phyloP scores from a whole-genome alignment of 331 rosid genomes.

The Quercus lobata region DNA sequence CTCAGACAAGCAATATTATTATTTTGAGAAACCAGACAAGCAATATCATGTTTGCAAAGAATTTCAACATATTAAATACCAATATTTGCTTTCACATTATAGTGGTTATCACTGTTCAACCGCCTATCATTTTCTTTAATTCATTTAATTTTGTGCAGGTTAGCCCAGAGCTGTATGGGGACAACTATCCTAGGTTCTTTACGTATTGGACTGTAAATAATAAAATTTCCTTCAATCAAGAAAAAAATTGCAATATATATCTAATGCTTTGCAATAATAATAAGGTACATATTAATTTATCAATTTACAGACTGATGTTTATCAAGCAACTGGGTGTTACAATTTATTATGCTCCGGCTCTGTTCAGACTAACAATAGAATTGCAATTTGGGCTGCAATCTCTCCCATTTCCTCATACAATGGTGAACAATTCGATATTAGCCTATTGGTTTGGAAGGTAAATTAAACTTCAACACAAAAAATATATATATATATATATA shows the following conservation, averaged over 20 bases:
- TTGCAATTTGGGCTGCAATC: conserved; percentile 93
- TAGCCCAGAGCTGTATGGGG: conserved; percentile 99
- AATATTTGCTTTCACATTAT: conserved; percentile 27
- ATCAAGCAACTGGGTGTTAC: conserved; percentile 96
- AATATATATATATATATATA: too few relatives aligned
- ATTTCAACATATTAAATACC: background rate
- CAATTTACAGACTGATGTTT: conserved; percentile 75
- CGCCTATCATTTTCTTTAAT: conserved; percentile 29
- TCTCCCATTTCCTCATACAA: conserved; percentile 74
- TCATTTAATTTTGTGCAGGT: conserved; percentile 60
- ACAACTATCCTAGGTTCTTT: conserved; percentile 90
- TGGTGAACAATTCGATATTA: conserved; percentile 88
- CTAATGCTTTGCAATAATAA: background rate
- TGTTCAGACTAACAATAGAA: conserved; percentile 80
- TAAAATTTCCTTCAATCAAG: background rate
- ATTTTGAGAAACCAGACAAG: background rate
- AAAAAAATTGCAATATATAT: too few relatives aligned
- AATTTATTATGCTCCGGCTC: conserved; percentile 92
- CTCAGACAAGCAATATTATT: background rate
- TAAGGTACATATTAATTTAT: background rate
- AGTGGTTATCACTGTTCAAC: conserved; percentile 45
- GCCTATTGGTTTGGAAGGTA: conserved; percentile 95
- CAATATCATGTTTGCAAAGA: background rate
- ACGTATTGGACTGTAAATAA: conserved; percentile 95
- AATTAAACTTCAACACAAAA: background rate